Conservation (phyloP, 768 basidiomycete genomes). For the Calocybe cyanea region DNA sequence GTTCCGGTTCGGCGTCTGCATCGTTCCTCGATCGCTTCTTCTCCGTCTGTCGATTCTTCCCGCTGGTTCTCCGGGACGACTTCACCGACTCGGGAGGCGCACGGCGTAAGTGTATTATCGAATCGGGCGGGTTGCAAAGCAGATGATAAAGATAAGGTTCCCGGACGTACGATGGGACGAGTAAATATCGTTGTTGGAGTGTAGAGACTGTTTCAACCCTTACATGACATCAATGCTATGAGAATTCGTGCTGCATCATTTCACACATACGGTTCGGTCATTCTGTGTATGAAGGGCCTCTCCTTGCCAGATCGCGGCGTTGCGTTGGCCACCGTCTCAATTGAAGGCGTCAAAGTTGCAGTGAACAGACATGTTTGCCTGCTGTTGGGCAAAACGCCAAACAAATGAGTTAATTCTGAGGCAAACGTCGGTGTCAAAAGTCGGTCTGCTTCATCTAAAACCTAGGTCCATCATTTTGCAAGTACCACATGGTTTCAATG, state of each 20-base stretch:
- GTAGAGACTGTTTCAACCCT: constrained; percentile 90
- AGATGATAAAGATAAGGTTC: constrained; percentile 90
- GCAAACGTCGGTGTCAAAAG: constrained; percentile 87
- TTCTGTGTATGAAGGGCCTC: constrained; percentile 82
- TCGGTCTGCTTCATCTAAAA: constrained; percentile 95
- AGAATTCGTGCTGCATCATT: not conserved
- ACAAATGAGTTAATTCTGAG: constrained; percentile 76
- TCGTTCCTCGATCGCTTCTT: constrained; percentile 33
- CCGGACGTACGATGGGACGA: constrained; percentile 92
- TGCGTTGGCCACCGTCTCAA: constrained; percentile 72
- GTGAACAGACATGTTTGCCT: constrained; percentile 98
- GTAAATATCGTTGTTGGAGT: constrained; percentile 83
- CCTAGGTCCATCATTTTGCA: constrained; percentile 38
- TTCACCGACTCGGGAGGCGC: constrained; percentile 52
- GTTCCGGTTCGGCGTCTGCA: constrained; percentile 52
- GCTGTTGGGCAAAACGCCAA: constrained; percentile 70
- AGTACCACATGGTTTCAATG: not conserved
- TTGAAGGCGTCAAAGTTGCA: constrained; percentile 85
- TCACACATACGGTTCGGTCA: constrained; percentile 59
- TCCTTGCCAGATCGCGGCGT: constrained; percentile 79
- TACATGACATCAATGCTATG: constrained; percentile 9
- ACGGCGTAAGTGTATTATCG: constrained; percentile 63
- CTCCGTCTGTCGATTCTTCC: constrained; percentile 26
- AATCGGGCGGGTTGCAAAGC: constrained; percentile 84
- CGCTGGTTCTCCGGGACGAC: constrained; percentile 21